A percentile compares a stretch with the other conserved stretches of the same genome.
Evolutionary conservation across 2,329 filamentous ascomycete genomes (phyloP).

Genomic region (Ascocoryne sarcoides): DNA sequence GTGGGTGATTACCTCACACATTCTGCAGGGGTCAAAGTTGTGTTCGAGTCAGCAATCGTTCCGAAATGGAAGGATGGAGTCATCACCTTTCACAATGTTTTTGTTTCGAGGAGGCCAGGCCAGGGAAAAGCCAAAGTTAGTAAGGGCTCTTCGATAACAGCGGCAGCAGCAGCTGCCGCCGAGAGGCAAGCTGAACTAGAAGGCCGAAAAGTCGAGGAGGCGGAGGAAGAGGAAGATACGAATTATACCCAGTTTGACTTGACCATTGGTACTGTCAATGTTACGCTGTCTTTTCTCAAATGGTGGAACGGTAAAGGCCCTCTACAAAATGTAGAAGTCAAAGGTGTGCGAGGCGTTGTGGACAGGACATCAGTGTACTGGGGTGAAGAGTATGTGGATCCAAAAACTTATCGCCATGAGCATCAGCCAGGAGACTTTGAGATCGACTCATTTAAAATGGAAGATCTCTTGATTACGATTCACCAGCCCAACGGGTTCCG

Average conservation of each 20-base stretch:
- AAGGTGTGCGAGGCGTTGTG: constrained; percentile 84
- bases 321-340: constrained; percentile 85
- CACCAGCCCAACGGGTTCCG: constrained; percentile 86
- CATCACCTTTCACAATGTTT: constrained; percentile 94
- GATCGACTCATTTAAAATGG: constrained; percentile 92
- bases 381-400: constrained; percentile 61
- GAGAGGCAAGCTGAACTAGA: constrained; percentile 47
- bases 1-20: constrained; percentile 92
- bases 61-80: constrained; percentile 93
- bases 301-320: constrained; percentile 98
- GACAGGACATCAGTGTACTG: constrained; percentile 80
- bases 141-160: constrained; percentile 80
- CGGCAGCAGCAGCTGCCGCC: constrained; percentile 77
- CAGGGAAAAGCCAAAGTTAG: constrained; percentile 74
- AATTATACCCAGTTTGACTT: constrained; percentile 98
- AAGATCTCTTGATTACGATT: constrained; percentile 83
- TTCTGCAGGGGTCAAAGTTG: constrained; percentile 84
- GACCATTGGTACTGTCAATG: constrained; percentile 89
- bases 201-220: constrained; percentile 26
- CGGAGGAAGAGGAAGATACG: constrained; percentile 68
- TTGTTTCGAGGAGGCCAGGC: constrained; percentile 83
- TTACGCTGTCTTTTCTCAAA: constrained; percentile 93
- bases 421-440: constrained; percentile 93
- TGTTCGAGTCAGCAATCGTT: constrained; percentile 96
- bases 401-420: constrained; percentile 77